Percentiles rank a stretch among this genome's conserved stretches.
phyloP scores from a whole-genome alignment of 345 rosid species.

The Eucalyptus cloeziana region DNA sequence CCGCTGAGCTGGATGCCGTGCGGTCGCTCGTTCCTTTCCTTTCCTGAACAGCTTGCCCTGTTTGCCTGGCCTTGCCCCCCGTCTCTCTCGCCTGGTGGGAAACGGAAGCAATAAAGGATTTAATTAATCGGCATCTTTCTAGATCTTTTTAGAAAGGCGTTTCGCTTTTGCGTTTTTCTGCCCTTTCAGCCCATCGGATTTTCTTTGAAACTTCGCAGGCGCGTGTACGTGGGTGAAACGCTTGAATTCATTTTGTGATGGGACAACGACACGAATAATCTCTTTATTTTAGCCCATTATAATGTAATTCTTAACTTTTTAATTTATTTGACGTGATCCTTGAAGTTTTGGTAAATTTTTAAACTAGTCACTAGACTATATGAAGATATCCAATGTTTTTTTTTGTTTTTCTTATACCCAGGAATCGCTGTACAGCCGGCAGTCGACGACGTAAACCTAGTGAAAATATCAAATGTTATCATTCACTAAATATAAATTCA shows the following conservation, averaged over 20 bases:
- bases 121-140: not conserved
- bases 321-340: accelerated
- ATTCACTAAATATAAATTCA: not conserved
- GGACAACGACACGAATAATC: accelerated
- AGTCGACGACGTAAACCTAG: too few species aligned
- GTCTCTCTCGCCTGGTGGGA: not conserved
- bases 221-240: not conserved
- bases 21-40: not conserved
- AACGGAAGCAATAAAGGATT: not conserved
- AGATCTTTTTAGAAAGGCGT: not conserved
- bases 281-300: too few species aligned
- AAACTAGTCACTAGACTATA: accelerated
- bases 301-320: too few species aligned
- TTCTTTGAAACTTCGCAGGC: not conserved
- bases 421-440: too few species aligned
- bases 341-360: accelerated
- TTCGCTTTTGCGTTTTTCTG: not conserved
- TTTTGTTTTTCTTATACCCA: too few species aligned
- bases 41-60: not conserved
- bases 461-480: not conserved
- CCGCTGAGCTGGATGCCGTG: not conserved
- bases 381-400: not conserved
- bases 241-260: not conserved
- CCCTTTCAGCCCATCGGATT: not conserved
- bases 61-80: not conserved